Conservation (phyloP, 2,329 filamentous ascomycete species). For the Eutypa lata region DNA sequence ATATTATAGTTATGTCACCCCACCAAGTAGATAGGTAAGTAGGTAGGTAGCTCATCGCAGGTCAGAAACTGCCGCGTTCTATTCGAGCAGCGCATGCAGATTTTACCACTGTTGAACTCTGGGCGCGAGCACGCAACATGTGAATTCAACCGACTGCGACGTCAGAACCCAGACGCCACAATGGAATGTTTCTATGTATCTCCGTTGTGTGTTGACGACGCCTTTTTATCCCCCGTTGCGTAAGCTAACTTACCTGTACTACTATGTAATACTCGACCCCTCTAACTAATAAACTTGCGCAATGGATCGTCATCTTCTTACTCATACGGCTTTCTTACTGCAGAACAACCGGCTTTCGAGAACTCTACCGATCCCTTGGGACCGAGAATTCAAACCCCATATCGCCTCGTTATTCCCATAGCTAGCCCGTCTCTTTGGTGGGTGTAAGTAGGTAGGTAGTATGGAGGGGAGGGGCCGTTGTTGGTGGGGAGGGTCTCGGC, state of each 20-base stretch:
- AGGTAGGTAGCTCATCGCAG: too few species aligned
- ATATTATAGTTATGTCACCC: too few species aligned
- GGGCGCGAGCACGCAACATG: conserved; percentile 2
- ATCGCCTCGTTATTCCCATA: background rate
- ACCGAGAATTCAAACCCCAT: background rate
- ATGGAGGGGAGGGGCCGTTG: too few species aligned
- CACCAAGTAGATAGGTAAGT: too few species aligned
- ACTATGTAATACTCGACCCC: too few species aligned
- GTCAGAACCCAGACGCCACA: background rate
- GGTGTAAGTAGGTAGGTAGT: too few species aligned
- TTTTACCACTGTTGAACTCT: background rate
- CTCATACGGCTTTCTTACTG: background rate
- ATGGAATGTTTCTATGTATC: background rate
- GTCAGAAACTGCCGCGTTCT: too few species aligned
- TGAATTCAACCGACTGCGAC: conserved; percentile 15
- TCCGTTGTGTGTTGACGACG: background rate
- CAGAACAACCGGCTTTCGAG: background rate
- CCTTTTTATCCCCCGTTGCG: background rate
- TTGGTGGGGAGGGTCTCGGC: too few species aligned
- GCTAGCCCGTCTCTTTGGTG: background rate
- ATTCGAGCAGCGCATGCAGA: too few species aligned
- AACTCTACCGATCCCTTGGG: background rate
- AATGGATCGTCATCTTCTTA: background rate
- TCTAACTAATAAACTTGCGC: background rate
- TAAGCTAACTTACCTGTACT: background rate